Percentiles rank a stretch among this genome's conserved stretches.
phyloP scores from a whole-genome alignment of 2,329 filamentous ascomycete genomes.

The Alternaria sp. region DNA sequence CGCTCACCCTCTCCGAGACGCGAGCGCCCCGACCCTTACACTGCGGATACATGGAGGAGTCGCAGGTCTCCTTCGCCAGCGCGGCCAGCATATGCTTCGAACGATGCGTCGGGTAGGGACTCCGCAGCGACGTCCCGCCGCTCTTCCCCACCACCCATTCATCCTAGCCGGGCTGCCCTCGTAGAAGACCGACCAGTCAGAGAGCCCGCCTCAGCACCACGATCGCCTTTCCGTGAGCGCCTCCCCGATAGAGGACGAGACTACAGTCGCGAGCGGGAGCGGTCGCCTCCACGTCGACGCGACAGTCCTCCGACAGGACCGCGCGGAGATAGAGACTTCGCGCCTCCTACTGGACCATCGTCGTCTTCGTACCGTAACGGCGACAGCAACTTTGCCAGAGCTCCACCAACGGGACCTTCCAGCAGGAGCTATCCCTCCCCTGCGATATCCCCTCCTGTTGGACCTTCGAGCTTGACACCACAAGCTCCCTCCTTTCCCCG shows the following conservation, averaged over 20 bases:
- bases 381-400: slow-evolving; percentile 42
- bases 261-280: slow-evolving; percentile 34
- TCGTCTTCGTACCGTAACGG: slow-evolving; percentile 45
- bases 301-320: slow-evolving; percentile 48
- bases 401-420: slow-evolving; percentile 49
- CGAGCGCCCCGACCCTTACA: slow-evolving; percentile 56
- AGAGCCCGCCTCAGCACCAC: slow-evolving; percentile 41
- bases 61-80: slow-evolving; percentile 60
- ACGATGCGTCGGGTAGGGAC: slow-evolving; percentile 59
- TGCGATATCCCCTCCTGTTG: slow-evolving; percentile 50
- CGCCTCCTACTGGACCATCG: slow-evolving; percentile 47
- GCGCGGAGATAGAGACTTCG: slow-evolving; percentile 45
- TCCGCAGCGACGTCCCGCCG: slow-evolving; percentile 65
- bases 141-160: slow-evolving; percentile 64
- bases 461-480: slow-evolving; percentile 40
- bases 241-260: slow-evolving; percentile 41
- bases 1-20: slow-evolving; percentile 61
- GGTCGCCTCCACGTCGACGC: slow-evolving; percentile 47
- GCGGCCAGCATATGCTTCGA: slow-evolving; percentile 48
- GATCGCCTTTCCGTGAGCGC: slow-evolving; percentile 45
- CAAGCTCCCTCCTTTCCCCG: slow-evolving; percentile 47
- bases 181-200: slow-evolving; percentile 36
- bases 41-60: slow-evolving; percentile 59
- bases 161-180: slow-evolving; percentile 60
- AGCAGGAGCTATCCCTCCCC: slow-evolving; percentile 46